A percentile compares a stretch with the other conserved stretches of the same genome.
Conservation (phyloP, 2,329 filamentous ascomycete species). For the Ophiostoma quercus region DNA sequence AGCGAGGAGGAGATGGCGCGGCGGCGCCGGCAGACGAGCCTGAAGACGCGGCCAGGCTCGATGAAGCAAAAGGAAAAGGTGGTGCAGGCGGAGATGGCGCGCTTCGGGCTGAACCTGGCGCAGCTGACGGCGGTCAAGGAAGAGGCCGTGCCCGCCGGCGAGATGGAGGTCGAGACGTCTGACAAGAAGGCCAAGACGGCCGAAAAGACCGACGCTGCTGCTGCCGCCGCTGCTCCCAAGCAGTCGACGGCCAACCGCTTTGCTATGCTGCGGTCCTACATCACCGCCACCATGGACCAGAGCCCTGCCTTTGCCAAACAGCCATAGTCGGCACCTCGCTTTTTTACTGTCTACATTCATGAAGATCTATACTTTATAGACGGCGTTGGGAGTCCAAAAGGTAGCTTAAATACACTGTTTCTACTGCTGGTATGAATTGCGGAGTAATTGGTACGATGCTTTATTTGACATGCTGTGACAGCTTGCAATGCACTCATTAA, state of each 20-base stretch:
- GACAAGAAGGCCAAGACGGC: slow-evolving; percentile 7
- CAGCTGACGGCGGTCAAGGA: slow-evolving; percentile 50
- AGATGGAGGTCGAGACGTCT: not conserved
- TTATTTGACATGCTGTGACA: not conserved
- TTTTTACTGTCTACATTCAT: not conserved
- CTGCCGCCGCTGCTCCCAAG: slow-evolving; percentile 24
- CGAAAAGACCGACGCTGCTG: slow-evolving; percentile 18
- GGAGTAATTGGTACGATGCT: too few relatives aligned
- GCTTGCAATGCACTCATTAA: not conserved
- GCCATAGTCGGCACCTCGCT: not conserved
- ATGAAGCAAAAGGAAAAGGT: slow-evolving; percentile 78
- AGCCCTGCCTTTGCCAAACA: slow-evolving; percentile 63
- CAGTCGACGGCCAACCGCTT: slow-evolving; percentile 57
- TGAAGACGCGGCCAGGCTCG: slow-evolving; percentile 71
- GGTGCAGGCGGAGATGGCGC: slow-evolving; percentile 72
- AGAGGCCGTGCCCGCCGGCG: slow-evolving; percentile 20
- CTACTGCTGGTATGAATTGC: not conserved
- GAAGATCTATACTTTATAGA: not conserved
- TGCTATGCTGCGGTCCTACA: slow-evolving; percentile 77
- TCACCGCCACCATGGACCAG: slow-evolving; percentile 82
- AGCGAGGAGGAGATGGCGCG: slow-evolving; percentile 40
- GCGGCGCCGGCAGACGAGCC: slow-evolving; percentile 66
- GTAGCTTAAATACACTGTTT: not conserved
- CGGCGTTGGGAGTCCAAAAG: slow-evolving; percentile 7
- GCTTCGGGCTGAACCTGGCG: slow-evolving; percentile 80